A percentile compares a stretch with the other conserved stretches of the same genome.
Evolutionary conservation across 768 basidiomycete genomes (phyloP).

Genomic region (Udeniomyces megalosporus): DNA sequence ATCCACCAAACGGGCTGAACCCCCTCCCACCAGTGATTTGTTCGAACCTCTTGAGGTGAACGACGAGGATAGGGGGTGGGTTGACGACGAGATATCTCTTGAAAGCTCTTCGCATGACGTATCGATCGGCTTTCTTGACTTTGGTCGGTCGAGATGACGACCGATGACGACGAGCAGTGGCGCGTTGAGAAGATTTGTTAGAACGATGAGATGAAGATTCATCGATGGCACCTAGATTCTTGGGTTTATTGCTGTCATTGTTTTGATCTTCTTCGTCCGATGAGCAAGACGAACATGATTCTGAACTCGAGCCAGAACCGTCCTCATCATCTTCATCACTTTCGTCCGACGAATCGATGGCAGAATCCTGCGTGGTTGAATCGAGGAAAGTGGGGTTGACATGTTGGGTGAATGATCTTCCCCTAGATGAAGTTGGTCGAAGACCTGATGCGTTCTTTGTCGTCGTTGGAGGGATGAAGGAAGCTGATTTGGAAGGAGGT

Average conservation of each 20-base stretch:
- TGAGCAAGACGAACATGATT: too few species aligned
- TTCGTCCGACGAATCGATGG: not conserved
- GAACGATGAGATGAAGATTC: too few species aligned
- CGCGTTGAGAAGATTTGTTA: too few species aligned
- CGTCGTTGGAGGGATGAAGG: not conserved
- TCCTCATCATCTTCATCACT: not conserved
- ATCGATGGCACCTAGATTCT: not conserved
- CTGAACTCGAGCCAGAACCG: not conserved
- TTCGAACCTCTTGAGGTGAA: constrained; percentile 90
- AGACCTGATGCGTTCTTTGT: not conserved
- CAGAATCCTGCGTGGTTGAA: not conserved
- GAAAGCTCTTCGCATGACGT: constrained; percentile 66
- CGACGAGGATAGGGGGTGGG: constrained; percentile 71
- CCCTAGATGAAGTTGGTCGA: constrained; percentile 1
- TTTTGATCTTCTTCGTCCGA: too few species aligned
- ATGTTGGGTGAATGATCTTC: not conserved
- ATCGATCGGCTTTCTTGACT: not conserved
- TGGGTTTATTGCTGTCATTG: not conserved
- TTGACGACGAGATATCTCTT: constrained; percentile 84
- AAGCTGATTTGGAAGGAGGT: not conserved
- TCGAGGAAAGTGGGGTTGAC: constrained; percentile 8
- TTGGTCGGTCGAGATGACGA: not conserved
- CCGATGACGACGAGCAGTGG: too few species aligned
- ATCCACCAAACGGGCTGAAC: constrained; percentile 12
- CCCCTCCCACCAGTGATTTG: constrained; percentile 33